A percentile compares a stretch with the other conserved stretches of the same genome.
Conservation (phyloP, 768 basidiomycete genomes). For the Rhizopogon vinicolor region DNA sequence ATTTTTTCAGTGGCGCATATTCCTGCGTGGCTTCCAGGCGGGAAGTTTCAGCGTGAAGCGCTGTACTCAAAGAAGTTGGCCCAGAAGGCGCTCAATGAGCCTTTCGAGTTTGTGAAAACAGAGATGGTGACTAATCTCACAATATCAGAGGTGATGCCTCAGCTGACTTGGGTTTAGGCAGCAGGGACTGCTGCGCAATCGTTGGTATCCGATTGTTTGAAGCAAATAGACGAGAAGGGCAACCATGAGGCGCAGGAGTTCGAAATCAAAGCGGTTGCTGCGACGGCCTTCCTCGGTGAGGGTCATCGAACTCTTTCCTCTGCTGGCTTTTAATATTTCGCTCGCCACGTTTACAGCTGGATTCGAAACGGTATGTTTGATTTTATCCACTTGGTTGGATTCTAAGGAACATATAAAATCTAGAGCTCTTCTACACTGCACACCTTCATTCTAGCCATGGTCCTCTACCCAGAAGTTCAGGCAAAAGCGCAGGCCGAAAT, state of each 20-base stretch:
- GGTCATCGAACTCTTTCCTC: neutral
- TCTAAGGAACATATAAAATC: neutral
- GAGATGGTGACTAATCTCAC: neutral
- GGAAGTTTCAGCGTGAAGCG: constrained; percentile 7
- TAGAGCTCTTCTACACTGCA: constrained; percentile 12
- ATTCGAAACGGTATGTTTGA: neutral
- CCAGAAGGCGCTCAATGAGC: constrained; percentile 10
- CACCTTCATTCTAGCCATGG: constrained; percentile 14
- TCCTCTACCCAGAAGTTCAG: constrained; percentile 19
- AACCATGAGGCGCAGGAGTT: constrained; percentile 10
- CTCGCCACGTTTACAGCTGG: neutral
- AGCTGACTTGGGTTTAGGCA: constrained; percentile 7
- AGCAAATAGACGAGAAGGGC: neutral
- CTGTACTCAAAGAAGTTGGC: constrained; percentile 7
- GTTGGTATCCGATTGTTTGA: constrained; percentile 15
- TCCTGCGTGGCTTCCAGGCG: constrained; percentile 15
- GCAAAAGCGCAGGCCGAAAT: constrained; percentile 13
- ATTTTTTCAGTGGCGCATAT: constrained; percentile 12
- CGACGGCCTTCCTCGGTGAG: constrained; percentile 18
- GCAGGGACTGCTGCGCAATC: constrained; percentile 16
- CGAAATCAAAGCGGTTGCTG: constrained; percentile 12
- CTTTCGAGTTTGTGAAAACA: constrained; percentile 20
- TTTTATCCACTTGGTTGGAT: neutral
- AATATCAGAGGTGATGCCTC: neutral
- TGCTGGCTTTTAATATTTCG: neutral